Evolutionary conservation across 768 basidiomycete species (phyloP), one percentile per base, ranked within the genome.

Genomic region (Podaxis pistillaris): DNA sequence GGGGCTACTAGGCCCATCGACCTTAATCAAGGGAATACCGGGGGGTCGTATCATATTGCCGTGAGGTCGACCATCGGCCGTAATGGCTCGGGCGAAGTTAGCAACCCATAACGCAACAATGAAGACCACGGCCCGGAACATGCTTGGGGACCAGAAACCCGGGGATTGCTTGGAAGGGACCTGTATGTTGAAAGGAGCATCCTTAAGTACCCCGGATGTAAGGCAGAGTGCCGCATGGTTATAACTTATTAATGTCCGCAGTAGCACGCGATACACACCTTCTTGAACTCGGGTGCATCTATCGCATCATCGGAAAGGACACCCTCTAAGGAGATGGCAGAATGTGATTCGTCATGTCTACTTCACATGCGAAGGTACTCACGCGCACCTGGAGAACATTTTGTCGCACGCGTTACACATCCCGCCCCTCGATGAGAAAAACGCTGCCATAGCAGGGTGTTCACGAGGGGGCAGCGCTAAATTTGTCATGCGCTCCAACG

Each of bases 1-100:
- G 22, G 79, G 78, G 1, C 63, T 61, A 37, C 68, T 70, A n/a
- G 70, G 59, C 19, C 66, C 69, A 4, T 71, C 67, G 12, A 72
- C 51, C 15, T 67, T 59, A 8, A 78, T 70, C 19, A 68, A 56
- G 33, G 82, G 79, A 33, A 82, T 66, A 19, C 70, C 70, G 1
- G 81, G 76, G 0, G 70, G 69, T n/a, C 68, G 78, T 67, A 74
- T 69, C 59, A 81, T 74, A 64, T 81, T 83, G 38, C 71, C 79
- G 54, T 82, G 75, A 9, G 69, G 67, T 22, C 79, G 76, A 5
- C 76, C 77, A 77, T 79, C 78, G 30, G 28, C 58, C 30, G 59
- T 60, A 17, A 44, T n/a, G 68, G 71, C 13, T 73, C 68, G 12
- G 72, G 60, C 47, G 63, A 67, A 37, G 66, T 66, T n/a, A 63